These are phyloP conservation scores for Metschnikowia lunata DNA, from an alignment of 805 yeast genomes.

Conservation along the genomic window DNA sequence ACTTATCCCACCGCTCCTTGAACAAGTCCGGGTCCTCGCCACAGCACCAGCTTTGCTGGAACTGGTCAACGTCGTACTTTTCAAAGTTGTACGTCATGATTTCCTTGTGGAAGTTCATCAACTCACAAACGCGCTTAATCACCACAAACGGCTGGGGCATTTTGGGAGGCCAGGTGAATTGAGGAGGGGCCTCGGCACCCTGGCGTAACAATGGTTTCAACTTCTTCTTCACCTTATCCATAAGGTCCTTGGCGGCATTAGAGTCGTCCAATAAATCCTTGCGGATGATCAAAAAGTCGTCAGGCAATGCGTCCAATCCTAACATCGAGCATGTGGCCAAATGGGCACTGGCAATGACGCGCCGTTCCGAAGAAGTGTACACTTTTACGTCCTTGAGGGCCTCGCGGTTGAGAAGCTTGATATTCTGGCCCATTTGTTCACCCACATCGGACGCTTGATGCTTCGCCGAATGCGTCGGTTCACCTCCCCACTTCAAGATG, in stretches of 20 bases:
- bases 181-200: constrained; percentile 95
- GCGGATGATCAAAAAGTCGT: constrained; percentile 73
- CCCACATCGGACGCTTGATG: constrained; percentile 95
- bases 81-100: constrained; percentile 79
- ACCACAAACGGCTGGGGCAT: constrained; percentile 97
- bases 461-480: constrained; percentile 95
- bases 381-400: constrained; percentile 83
- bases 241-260: constrained; percentile 94
- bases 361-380: constrained; percentile 87
- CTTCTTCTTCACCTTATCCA: constrained; percentile 97
- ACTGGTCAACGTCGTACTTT: constrained; percentile 55
- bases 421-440: constrained; percentile 90
- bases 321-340: constrained; percentile 75
- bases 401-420: constrained; percentile 76
- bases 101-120: constrained; percentile 86
- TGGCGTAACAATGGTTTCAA: constrained; percentile 89
- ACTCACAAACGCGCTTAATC: constrained; percentile 87
- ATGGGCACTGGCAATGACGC: constrained; percentile 91
- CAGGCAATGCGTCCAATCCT: constrained; percentile 62
- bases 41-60: constrained; percentile 91
- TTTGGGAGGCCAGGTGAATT: constrained; percentile 97
- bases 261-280: constrained; percentile 93
- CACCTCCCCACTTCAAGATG: constrained; percentile 98
- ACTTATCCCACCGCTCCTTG: constrained; percentile 95
- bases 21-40: constrained; percentile 89